Evolutionary conservation across 345 rosid genomes (phyloP).

Genomic region (Draba incana): DNA sequence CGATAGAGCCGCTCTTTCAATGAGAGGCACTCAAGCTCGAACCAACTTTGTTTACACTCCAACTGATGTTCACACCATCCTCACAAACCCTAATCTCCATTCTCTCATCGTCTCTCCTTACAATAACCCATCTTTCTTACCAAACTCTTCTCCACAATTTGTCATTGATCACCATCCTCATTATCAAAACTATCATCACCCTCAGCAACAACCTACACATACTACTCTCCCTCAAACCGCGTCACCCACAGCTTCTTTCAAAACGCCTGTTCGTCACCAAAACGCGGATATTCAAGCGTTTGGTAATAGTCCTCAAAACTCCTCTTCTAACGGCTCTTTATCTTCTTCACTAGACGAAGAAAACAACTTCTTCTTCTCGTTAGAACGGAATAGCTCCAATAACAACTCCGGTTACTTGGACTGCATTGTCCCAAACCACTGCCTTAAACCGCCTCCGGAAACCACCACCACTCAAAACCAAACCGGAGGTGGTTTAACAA

Average conservation of each 20-base stretch:
- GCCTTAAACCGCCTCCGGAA: conserved; percentile 73
- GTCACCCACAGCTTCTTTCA: conserved; percentile 33
- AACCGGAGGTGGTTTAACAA: conserved; percentile 29
- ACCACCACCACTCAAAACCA: conserved; percentile 27
- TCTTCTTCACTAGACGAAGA: conserved; percentile 51
- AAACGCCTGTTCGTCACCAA: conserved; percentile 36
- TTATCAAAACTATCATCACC: conserved; percentile 29
- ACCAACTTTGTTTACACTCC: conserved; percentile 80
- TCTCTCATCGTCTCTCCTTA: conserved; percentile 51
- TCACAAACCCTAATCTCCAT: conserved; percentile 49
- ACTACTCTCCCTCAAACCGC: conserved; percentile 28
- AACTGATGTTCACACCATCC: conserved; percentile 40
- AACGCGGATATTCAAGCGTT: conserved; percentile 35
- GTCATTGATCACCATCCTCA: conserved; percentile 45
- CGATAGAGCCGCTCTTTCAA: conserved; percentile 95
- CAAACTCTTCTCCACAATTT: conserved; percentile 46
- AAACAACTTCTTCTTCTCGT: conserved; percentile 51
- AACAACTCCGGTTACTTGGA: conserved; percentile 86
- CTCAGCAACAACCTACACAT: conserved; percentile 30
- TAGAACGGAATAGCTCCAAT: conserved; percentile 22
- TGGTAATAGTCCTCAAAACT: conserved; percentile 43
- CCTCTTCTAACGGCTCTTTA: conserved; percentile 44
- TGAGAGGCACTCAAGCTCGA: conserved; percentile 93
- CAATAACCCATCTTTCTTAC: conserved; percentile 56
- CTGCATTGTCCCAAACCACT: conserved; percentile 90